These are phyloP conservation scores for Cynara cardunculus DNA, from an alignment of 129 eudicot genomes.

Conservation along the genomic window DNA sequence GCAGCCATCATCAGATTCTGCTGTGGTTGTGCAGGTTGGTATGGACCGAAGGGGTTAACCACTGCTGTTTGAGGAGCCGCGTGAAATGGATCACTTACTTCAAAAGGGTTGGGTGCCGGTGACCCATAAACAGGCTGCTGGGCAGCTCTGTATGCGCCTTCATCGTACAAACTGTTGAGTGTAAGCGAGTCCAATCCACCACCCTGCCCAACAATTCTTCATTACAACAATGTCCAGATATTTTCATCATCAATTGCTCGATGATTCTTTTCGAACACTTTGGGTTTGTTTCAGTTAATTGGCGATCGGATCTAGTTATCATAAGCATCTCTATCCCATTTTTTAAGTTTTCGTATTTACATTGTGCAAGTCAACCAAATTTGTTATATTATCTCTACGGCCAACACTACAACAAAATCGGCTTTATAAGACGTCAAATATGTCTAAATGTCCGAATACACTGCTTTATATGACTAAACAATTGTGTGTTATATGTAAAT, in stretches of 20 bases:
- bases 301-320: no score
- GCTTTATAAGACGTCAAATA: not conserved
- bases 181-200: constrained; percentile 95
- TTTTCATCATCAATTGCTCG: not conserved
- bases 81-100: constrained; percentile 62
- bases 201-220: constrained; percentile 43
- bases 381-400: not conserved
- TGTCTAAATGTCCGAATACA: no score
- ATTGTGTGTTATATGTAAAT: not conserved
- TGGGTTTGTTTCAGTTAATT: no score
- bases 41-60: constrained; percentile 60
- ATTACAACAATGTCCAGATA: not conserved
- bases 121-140: constrained; percentile 82
- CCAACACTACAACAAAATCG: not conserved
- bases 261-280: no score
- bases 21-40: constrained; percentile 54
- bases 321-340: no score
- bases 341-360: no score
- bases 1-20: constrained; percentile 42
- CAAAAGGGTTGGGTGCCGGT: constrained; percentile 95
- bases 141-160: constrained; percentile 79
- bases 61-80: constrained; percentile 48
- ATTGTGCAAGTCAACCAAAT: no score
- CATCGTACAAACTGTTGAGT: constrained; percentile 87
- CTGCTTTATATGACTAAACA: not conserved